Evolutionary conservation across 345 rosid species (phyloP).

Genomic region (Barbarea vulgaris): DNA sequence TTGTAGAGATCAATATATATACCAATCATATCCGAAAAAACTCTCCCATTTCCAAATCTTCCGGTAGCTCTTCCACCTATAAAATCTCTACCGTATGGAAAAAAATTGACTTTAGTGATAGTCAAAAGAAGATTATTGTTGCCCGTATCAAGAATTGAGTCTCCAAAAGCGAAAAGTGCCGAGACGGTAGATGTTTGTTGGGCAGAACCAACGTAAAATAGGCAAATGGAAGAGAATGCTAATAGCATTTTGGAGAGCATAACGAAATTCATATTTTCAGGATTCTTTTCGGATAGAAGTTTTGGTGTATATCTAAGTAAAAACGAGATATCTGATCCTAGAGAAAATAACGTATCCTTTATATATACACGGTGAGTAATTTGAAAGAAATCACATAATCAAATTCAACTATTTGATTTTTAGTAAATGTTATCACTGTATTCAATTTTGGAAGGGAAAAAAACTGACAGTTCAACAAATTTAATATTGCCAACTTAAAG

Average conservation of each 20-base stretch:
- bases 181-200: slow-evolving; percentile 30
- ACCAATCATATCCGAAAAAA: slow-evolving; percentile 58
- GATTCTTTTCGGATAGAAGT: not conserved
- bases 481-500: not conserved
- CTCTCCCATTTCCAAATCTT: slow-evolving; percentile 63
- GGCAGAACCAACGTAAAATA: slow-evolving; percentile 25
- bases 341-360: not conserved
- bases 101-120: slow-evolving; percentile 46
- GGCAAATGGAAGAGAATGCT: not conserved
- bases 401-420: not conserved
- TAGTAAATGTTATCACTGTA: not conserved
- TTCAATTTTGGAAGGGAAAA: not conserved
- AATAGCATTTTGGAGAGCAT: slow-evolving; percentile 21
- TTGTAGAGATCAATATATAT: not conserved
- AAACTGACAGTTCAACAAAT: not conserved
- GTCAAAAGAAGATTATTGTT: slow-evolving; percentile 54
- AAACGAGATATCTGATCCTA: not conserved
- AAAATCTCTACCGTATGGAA: slow-evolving; percentile 65
- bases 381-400: not conserved
- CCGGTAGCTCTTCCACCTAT: slow-evolving; percentile 56
- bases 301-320: not conserved
- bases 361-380: not conserved
- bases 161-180: slow-evolving; percentile 51
- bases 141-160: slow-evolving; percentile 67
- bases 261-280: not conserved